These are phyloP conservation scores for Fusarium gaditjirri DNA, from an alignment of 2,329 filamentous ascomycete genomes.

Conservation along the genomic window DNA sequence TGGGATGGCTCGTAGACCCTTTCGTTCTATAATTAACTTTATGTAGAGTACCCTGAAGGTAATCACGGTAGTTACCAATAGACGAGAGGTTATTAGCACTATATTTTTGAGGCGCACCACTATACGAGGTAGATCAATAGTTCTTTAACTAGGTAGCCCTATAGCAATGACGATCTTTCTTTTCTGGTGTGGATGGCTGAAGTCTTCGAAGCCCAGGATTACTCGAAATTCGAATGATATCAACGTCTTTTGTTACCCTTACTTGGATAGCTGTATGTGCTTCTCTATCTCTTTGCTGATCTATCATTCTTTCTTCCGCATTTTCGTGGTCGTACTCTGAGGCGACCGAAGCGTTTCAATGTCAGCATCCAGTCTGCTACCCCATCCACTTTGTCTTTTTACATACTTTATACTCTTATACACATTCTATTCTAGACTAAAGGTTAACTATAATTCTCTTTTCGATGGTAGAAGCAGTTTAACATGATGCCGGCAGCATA, in stretches of 20 bases:
- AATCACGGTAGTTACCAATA: neutral
- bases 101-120: no score
- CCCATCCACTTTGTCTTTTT: neutral
- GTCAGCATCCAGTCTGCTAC: neutral
- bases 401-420: no score
- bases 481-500: no score
- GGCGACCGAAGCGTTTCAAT: neutral
- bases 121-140: neutral
- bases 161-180: neutral
- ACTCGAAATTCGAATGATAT: no score
- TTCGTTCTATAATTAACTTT: neutral
- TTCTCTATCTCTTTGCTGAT: neutral
- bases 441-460: no score
- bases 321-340: neutral
- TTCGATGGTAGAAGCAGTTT: no score
- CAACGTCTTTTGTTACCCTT: no score
- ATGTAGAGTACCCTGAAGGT: fast-evolving
- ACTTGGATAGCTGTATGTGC: neutral
- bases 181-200: fast-evolving
- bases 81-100: neutral
- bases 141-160: neutral
- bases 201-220: fast-evolving
- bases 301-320: neutral
- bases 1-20: neutral
- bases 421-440: no score